These are phyloP conservation scores for Fistulinella cinereoalba DNA, from an alignment of 1,284 basidiomycete species.

Conservation along the genomic window DNA sequence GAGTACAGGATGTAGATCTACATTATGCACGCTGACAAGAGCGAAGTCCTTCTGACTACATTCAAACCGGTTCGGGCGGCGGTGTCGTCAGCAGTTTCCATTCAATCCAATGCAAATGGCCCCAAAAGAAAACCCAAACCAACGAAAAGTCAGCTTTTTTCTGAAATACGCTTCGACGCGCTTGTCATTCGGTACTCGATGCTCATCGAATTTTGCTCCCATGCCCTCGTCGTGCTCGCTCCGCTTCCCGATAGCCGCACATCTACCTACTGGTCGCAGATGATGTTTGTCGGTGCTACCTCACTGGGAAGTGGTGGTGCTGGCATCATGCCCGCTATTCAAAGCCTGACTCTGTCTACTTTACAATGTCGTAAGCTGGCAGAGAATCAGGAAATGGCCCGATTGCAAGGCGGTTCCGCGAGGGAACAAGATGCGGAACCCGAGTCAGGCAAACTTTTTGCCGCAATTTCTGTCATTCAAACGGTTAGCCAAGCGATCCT, in stretches of 20 bases:
- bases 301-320: constrained; percentile 57
- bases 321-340: constrained; percentile 61
- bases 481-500: constrained; percentile 65
- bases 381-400: constrained; percentile 26
- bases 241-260: constrained; percentile 39
- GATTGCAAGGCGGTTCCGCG: constrained; percentile 7
- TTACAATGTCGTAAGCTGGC: constrained; percentile 52
- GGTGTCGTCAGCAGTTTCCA: constrained; percentile 12
- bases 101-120: constrained; percentile 11
- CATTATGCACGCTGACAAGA: constrained; percentile 10
- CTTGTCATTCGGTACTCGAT: constrained; percentile 57
- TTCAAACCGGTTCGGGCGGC: constrained; percentile 44
- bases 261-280: constrained; percentile 37
- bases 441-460: constrained; percentile 58
- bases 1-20: constrained; percentile 22
- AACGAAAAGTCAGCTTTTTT: constrained; percentile 49
- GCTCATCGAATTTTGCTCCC: constrained; percentile 62
- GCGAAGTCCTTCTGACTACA: constrained; percentile 41
- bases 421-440: constrained; percentile 23
- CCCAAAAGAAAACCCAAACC: constrained; percentile 42
- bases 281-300: constrained; percentile 55
- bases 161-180: constrained; percentile 71
- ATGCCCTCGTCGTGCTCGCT: constrained; percentile 53
- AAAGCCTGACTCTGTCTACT: constrained; percentile 69
- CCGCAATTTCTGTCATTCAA: constrained; percentile 65